Evolutionary conservation across 2,329 filamentous ascomycete genomes (phyloP).

Genomic region (Xylaria sp.): DNA sequence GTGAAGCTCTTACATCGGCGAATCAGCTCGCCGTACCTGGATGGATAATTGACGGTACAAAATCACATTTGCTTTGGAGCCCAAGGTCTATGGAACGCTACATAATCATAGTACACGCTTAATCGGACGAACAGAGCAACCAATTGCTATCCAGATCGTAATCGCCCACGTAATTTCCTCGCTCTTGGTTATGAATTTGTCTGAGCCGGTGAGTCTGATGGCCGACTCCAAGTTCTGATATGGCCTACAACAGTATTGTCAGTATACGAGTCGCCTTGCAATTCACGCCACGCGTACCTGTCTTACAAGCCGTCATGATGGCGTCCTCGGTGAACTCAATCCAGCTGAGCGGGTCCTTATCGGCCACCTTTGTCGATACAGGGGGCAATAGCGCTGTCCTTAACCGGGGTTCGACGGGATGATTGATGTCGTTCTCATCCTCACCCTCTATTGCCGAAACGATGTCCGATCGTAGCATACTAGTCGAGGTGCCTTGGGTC

Average conservation of each 20-base stretch:
- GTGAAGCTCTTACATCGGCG: too few species aligned
- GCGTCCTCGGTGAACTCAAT: slow-evolving; percentile 91
- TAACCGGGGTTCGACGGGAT: slow-evolving; percentile 82
- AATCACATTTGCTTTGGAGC: not conserved
- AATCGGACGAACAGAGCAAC: not conserved
- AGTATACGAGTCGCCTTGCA: slow-evolving; percentile 4
- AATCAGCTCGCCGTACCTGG: too few species aligned
- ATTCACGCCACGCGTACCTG: slow-evolving; percentile 63
- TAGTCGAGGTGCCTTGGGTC: slow-evolving; percentile 59
- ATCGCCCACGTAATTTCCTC: not conserved
- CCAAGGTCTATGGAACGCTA: not conserved
- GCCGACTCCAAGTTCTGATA: slow-evolving; percentile 47
- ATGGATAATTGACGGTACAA: not conserved
- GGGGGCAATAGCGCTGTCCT: slow-evolving; percentile 86
- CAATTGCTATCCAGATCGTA: not conserved
- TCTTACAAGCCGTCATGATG: slow-evolving; percentile 90
- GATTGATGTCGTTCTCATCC: slow-evolving; percentile 66
- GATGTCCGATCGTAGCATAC: slow-evolving; percentile 69
- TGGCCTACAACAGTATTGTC: slow-evolving; percentile 37
- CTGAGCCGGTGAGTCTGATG: slow-evolving; percentile 41
- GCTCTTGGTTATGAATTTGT: slow-evolving; percentile 11
- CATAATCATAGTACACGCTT: not conserved
- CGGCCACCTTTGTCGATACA: slow-evolving; percentile 84
- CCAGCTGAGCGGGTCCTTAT: slow-evolving; percentile 86
- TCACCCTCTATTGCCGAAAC: slow-evolving; percentile 54